These are phyloP conservation scores for Dothidotthia symphoricarpi DNA, from an alignment of 2,329 filamentous ascomycete species.

Conservation along the genomic window DNA sequence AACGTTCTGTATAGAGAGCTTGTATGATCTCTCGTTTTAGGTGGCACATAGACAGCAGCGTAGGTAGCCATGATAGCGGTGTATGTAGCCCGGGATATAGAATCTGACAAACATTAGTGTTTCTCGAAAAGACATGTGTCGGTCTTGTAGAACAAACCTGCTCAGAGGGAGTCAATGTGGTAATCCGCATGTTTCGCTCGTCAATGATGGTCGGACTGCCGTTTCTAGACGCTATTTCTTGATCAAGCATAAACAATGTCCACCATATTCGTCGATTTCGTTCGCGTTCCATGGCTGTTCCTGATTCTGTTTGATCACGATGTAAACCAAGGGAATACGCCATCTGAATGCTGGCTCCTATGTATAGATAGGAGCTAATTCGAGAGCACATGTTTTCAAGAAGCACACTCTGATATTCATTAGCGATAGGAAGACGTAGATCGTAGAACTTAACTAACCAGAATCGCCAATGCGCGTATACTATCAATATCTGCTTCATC, in stretches of 20 bases:
- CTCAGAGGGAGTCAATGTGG: conserved; percentile 34
- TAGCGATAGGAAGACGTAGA: conserved; percentile 2
- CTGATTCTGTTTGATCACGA: conserved; percentile 32
- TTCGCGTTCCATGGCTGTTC: conserved; percentile 30
- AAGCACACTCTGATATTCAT: conserved; percentile 29
- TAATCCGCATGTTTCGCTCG: conserved; percentile 33
- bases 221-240: conserved; percentile 38
- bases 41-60: conserved; percentile 31
- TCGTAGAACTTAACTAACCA: conserved; percentile 22
- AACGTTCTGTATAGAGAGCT: conserved; percentile 35
- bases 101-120: conserved; percentile 13
- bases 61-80: conserved; percentile 33
- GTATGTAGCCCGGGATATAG: conserved; percentile 38
- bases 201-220: conserved; percentile 38
- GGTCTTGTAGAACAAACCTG: conserved; percentile 18
- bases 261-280: conserved; percentile 41
- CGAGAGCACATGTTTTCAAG: conserved; percentile 38
- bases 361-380: conserved; percentile 38
- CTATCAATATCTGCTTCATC: conserved; percentile 41
- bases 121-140: no score
- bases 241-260: conserved; percentile 38
- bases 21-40: conserved; percentile 39
- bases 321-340: conserved; percentile 40
- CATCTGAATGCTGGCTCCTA: conserved; percentile 39
- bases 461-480: conserved; percentile 36